Evolutionary conservation across 768 basidiomycete species (phyloP), one percentile per base, ranked within the genome.

Genomic region (Kwoniella dendrophila): DNA sequence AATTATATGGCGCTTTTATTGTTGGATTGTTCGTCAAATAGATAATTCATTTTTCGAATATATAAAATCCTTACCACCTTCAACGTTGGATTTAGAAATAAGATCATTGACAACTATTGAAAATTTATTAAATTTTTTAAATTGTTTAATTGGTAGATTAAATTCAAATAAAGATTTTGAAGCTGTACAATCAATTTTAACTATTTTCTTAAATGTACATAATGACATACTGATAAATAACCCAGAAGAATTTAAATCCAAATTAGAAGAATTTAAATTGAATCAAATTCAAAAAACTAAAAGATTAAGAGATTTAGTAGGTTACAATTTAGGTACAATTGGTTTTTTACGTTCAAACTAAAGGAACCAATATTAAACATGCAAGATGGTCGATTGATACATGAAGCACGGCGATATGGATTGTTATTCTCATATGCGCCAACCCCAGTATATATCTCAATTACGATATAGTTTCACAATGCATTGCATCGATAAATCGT

Each of bases 101-200:
- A 90, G 91, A 8, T 88, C 88, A 1, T 81, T 98, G 55, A 80
- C 85, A 29, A 84, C 86, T 2, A 80, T 90, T 34, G 82, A 86
- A 43, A 83, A 84, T 56, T 82, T 94, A 22, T 80, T 78, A 0
- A 76, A 82, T 20, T 97, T 98, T 81, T 80, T 96, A 47, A 81
- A 83, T 60, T 89, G 92, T 0, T 82, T 98, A 26, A 84, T 83
- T 11, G 84, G 81, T 56, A 87, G 95, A 3, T 82, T 98, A 27
- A 80, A 78, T 33, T 90, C 89, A 6, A 90, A 87, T 67, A 85
- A 86, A 49, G 96, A 99, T 80, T 98, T 96, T 72, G 96, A 99
- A 78, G 93, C 92, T 12, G 90, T 95, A 3, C 92, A 98, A 78
- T 85, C 93, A 0, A 83, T 94, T 73, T 83, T 92, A 70, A 87